Percentiles rank a stretch among this genome's conserved stretches.
Conservation (phyloP, 179 eudicot genomes). For the Drosera spatulata region DNA sequence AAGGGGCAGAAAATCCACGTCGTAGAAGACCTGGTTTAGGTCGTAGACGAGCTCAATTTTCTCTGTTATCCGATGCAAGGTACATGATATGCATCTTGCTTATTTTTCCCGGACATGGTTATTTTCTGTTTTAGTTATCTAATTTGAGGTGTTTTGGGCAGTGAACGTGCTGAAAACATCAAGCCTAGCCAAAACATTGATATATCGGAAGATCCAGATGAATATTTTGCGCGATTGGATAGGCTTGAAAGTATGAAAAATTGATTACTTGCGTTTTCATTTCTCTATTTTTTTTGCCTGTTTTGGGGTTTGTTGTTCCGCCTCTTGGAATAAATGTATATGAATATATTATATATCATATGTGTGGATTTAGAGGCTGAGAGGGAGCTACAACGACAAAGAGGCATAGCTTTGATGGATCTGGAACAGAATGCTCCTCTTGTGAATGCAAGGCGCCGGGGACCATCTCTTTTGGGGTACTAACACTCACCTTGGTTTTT, state of each 20-base stretch:
- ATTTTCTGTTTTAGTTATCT: too few relatives aligned
- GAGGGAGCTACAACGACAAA: conserved; percentile 41
- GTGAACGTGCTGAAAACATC: conserved; percentile 32
- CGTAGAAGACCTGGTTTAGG: conserved; percentile 63
- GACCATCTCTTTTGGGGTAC: conserved; percentile 62
- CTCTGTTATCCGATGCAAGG: conserved; percentile 33
- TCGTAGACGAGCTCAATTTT: conserved; percentile 52
- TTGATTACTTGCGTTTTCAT: not conserved
- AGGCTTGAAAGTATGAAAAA: conserved; percentile 44
- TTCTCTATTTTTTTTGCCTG: not conserved
- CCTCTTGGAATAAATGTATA: not conserved
- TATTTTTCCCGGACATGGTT: too few relatives aligned
- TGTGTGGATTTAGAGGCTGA: conserved; percentile 35
- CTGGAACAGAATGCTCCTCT: conserved; percentile 20
- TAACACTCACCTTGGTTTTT: conserved; percentile 8
- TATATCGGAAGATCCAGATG: conserved; percentile 47
- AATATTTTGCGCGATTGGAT: conserved; percentile 45
- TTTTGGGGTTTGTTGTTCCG: not conserved
- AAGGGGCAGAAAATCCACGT: conserved; percentile 21
- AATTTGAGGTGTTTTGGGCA: conserved; percentile 13
- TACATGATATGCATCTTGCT: too few relatives aligned
- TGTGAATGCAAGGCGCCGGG: conserved; percentile 23
- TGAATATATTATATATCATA: not conserved
- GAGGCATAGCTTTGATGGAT: conserved; percentile 26
- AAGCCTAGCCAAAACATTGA: conserved; percentile 30